Base-by-base conservation (phyloP, 1,284 basidiomycete species). In the Phellopilus nigrolimitatus region DNA sequence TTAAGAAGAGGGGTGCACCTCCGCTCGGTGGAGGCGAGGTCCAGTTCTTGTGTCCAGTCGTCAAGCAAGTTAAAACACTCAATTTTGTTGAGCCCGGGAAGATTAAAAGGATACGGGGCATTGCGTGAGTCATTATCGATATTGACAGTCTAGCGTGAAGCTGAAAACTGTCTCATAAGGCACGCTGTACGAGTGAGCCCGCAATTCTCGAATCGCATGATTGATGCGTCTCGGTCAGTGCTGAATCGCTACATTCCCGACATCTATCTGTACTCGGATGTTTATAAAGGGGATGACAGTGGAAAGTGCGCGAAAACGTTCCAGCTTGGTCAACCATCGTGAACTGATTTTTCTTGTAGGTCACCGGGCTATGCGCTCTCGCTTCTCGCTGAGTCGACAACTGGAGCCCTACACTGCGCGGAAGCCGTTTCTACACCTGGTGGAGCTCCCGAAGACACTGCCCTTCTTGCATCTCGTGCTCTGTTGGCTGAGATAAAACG, bases 241-340 rank as follows among this genome's bases (percentile, higher is more conserved):
- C 76, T 99, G 31, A 98, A 98, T 64, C 84, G 95, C 3, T 98
- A 91, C 68, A 97, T 99, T 56, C 95, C 95, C 22, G 97, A 99
- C 65, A 91, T 98, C 25, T 98, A 99, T 68, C 80, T 99, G 24
- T 97, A 98, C 66, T 97, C 97, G 1, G 97, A 99, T 61, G 94
- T 98, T 10, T 99, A 97, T 71, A 94, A 97, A 64, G 95, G 95
- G 6, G 91, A 94, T 21, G 97, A 99, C 56, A 92, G 91, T 57
- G 97, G 97, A 66, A 97, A 93, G 90, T 90, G 58, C 57, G 88
- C 71, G 12, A 15, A 4, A 19, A 45, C 31, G 22, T 15, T n/a
- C n/a, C n/a, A n/a, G n/a, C n/a, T 34, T 24, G 28, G 38, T 25
- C 27, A 25, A 49, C 4, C 30, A 12, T 28, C 6, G 8, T 25